Conservation (phyloP, 805 yeast genomes). For the Candida nemodendra region DNA sequence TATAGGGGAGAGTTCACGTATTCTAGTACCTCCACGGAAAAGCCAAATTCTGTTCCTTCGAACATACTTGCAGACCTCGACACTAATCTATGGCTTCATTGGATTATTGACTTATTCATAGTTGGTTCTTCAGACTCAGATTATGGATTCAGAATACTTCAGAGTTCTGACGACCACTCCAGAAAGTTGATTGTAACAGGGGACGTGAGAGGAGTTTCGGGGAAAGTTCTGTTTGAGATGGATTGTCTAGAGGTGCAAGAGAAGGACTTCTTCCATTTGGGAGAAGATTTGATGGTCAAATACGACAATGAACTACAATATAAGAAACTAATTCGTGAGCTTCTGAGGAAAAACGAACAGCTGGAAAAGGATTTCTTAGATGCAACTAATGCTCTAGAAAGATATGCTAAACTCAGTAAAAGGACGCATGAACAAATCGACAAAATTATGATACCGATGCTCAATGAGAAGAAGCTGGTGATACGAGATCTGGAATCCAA, state of each 20-base stretch:
- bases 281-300: slow-evolving; percentile 11
- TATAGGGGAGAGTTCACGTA: slow-evolving; percentile 1
- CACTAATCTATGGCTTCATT: slow-evolving; percentile 10
- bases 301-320: slow-evolving; percentile 15
- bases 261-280: slow-evolving; percentile 13
- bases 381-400: slow-evolving; percentile 6
- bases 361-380: slow-evolving; percentile 8
- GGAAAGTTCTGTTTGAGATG: slow-evolving; percentile 14
- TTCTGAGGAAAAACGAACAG: slow-evolving; percentile 6
- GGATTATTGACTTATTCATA: slow-evolving; percentile 9
- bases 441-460: slow-evolving; percentile 16
- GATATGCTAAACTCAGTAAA: slow-evolving; percentile 3
- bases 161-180: neutral
- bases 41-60: neutral
- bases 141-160: slow-evolving; percentile 11
- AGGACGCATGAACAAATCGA: slow-evolving; percentile 8
- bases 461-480: slow-evolving; percentile 18
- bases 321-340: slow-evolving; percentile 5
- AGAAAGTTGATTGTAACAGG: slow-evolving; percentile 11
- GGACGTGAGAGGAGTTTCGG: slow-evolving; percentile 12
- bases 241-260: slow-evolving; percentile 4
- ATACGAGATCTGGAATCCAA: slow-evolving; percentile 7
- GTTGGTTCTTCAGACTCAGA: slow-evolving; percentile 12
- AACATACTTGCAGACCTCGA: slow-evolving; percentile 6
- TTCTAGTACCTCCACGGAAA: neutral